These are phyloP conservation scores for Suillus subalutaceus DNA, from an alignment of 768 basidiomycete species.

Conservation along the genomic window DNA sequence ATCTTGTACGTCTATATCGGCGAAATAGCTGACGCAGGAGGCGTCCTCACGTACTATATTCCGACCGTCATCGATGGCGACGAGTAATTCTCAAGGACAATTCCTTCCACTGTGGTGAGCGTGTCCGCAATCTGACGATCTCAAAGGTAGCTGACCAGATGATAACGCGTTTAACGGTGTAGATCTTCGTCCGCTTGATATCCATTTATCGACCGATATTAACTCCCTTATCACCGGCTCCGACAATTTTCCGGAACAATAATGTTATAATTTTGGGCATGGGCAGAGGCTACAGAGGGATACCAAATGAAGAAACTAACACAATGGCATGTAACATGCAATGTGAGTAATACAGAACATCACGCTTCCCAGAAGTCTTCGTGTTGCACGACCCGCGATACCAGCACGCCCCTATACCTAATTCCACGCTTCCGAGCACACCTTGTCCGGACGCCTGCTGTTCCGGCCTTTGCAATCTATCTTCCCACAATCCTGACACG, in stretches of 20 bases:
- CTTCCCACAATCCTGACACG: constrained; percentile 85
- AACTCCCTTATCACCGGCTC: background rate
- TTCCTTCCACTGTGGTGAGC: background rate
- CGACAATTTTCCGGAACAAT: background rate
- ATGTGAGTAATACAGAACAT: constrained; percentile 2
- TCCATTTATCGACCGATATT: background rate
- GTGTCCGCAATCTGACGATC: background rate
- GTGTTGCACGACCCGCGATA: too few species aligned
- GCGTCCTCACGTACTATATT: constrained; percentile 87
- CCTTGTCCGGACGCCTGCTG: constrained; percentile 75
- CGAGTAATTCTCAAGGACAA: constrained; percentile 17
- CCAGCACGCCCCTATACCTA: constrained; percentile 10
- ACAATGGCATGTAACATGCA: constrained; percentile 1
- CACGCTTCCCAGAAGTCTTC: background rate
- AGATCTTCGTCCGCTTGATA: background rate
- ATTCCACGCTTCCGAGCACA: constrained; percentile 62
- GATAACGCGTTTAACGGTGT: background rate
- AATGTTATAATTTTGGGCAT: background rate
- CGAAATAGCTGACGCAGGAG: constrained; percentile 74
- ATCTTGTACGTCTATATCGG: constrained; percentile 92
- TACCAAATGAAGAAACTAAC: constrained; percentile 1
- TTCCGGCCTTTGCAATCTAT: constrained; percentile 78
- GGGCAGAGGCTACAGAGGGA: background rate
- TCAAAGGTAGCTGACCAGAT: too few species aligned
- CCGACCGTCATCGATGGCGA: constrained; percentile 73